Conservation (phyloP, 2,329 filamentous ascomycete genomes). For the Talaromyces sp. region DNA sequence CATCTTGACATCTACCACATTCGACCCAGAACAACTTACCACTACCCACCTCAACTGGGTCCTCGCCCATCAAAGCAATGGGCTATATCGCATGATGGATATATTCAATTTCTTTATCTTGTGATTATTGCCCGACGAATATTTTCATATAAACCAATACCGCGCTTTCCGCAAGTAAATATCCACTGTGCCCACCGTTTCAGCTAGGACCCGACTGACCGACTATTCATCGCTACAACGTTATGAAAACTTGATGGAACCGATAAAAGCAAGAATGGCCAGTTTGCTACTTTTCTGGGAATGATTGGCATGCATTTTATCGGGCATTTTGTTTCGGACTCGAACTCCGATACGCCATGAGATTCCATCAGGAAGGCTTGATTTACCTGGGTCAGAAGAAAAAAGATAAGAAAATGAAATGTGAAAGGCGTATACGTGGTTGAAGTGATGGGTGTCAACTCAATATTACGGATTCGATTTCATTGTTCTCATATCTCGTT, state of each 20-base stretch:
- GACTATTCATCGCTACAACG: neutral
- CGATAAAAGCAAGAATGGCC: neutral
- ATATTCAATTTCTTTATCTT: neutral
- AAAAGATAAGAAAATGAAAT: neutral
- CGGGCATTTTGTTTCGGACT: neutral
- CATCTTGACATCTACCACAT: neutral
- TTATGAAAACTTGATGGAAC: neutral
- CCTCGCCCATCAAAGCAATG: neutral
- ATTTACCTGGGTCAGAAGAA: neutral
- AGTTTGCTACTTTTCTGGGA: neutral
- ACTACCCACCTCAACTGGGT: neutral
- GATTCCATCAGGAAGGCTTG: neutral
- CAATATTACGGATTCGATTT: neutral
- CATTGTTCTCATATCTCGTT: neutral
- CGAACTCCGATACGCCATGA: neutral
- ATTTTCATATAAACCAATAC: neutral
- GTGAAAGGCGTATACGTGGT: neutral
- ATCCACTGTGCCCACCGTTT: slow-evolving; percentile 4
- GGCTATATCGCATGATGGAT: neutral
- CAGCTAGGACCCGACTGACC: slow-evolving; percentile 3
- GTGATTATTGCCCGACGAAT: neutral
- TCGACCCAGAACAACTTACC: neutral
- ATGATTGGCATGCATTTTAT: neutral
- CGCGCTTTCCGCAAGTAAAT: slow-evolving; percentile 13
- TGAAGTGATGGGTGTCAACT: neutral